A percentile compares a stretch with the other conserved stretches of the same genome.
These are phyloP conservation scores for Monosporascus sp. DNA, from an alignment of 2,329 filamentous ascomycete genomes.

Conservation along the genomic window DNA sequence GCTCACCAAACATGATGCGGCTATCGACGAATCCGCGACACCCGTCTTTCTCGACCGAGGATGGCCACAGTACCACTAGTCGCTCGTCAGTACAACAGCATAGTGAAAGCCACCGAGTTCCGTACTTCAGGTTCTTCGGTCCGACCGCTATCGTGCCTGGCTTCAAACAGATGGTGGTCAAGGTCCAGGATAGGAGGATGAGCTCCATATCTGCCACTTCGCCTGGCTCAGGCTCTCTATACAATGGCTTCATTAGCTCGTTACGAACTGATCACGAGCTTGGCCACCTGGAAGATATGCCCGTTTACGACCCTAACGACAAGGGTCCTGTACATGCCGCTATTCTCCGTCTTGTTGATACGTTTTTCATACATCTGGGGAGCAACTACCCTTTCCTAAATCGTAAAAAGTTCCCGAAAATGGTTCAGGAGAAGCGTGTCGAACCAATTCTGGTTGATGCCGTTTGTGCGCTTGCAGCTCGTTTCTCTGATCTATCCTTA, in stretches of 20 bases:
- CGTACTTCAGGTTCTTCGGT: conserved; percentile 87
- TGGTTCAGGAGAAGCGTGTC: conserved; percentile 73
- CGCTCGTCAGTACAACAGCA: conserved; percentile 44
- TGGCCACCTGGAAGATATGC: conserved; percentile 49
- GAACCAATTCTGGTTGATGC: conserved; percentile 84
- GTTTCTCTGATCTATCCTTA: conserved; percentile 65
- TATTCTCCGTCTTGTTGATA: conserved; percentile 70
- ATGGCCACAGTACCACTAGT: conserved; percentile 32
- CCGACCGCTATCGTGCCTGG: conserved; percentile 87
- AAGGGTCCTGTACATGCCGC: conserved; percentile 65
- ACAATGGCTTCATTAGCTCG: conserved; percentile 33
- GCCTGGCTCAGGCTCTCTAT: conserved; percentile 34
- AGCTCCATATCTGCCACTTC: conserved; percentile 55
- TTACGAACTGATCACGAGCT: conserved; percentile 37
- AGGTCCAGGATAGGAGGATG: conserved; percentile 61
- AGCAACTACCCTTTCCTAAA: conserved; percentile 83
- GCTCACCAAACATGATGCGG: conserved; percentile 14
- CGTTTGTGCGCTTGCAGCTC: conserved; percentile 74
- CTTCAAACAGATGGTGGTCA: conserved; percentile 88
- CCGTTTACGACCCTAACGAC: conserved; percentile 73
- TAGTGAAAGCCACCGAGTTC: conserved; percentile 60
- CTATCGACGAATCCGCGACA: conserved; percentile 25
- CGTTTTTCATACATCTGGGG: conserved; percentile 76
- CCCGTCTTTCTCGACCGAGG: conserved; percentile 35
- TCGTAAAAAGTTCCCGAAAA: conserved; percentile 64